These are phyloP conservation scores for Solanum infundibuliforme DNA, from an alignment of 257 asterid species.

Conservation along the genomic window DNA sequence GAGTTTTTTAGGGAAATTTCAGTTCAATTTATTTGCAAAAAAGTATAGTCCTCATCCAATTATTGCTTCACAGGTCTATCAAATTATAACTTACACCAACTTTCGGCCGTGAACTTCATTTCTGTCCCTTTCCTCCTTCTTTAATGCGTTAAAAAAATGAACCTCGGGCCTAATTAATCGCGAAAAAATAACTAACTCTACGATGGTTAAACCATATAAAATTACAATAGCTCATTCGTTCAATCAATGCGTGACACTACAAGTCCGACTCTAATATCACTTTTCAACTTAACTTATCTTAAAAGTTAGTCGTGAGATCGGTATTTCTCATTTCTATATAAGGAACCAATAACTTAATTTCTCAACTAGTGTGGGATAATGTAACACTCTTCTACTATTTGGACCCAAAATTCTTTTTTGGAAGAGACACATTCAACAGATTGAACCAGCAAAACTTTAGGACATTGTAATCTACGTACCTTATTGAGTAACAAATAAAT, in stretches of 20 bases:
- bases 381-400: background rate
- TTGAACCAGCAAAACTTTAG: background rate
- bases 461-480: background rate
- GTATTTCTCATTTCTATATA: background rate
- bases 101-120: background rate
- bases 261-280: too few species aligned
- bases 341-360: background rate
- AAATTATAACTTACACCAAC: background rate
- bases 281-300: background rate
- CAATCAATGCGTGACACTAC: background rate
- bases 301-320: background rate
- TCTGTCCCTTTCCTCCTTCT: background rate
- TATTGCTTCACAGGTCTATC: background rate
- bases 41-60: background rate
- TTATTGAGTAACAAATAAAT: background rate
- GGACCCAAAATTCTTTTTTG: background rate
- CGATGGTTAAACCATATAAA: background rate
- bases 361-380: background rate
- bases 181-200: background rate
- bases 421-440: background rate
- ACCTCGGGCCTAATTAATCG: background rate
- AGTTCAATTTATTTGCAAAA: background rate
- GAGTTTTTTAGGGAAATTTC: background rate
- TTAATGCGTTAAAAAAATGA: background rate
- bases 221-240: background rate